These are phyloP conservation scores for Stromatinia cepivora DNA, from an alignment of 2,329 filamentous ascomycete genomes.

Conservation along the genomic window DNA sequence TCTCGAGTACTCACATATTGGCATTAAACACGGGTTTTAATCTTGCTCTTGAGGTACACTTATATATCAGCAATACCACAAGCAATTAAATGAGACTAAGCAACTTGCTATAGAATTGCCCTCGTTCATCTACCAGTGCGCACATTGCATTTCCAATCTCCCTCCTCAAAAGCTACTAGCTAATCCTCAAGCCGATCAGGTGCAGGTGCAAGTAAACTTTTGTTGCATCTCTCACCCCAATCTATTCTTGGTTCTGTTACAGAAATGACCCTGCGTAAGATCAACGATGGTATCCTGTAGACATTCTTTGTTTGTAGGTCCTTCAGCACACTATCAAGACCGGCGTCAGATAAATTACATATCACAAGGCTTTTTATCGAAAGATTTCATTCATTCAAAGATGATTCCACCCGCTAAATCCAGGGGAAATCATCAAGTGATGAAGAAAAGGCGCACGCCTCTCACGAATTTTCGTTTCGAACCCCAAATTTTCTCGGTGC, in stretches of 20 bases:
- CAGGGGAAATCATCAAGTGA: neutral
- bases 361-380: neutral
- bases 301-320: too few species aligned
- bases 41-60: neutral
- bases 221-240: neutral
- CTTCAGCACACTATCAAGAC: neutral
- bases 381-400: neutral
- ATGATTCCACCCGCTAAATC: neutral
- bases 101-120: neutral
- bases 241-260: neutral
- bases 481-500: neutral
- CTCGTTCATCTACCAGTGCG: neutral
- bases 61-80: neutral
- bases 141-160: neutral
- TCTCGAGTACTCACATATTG: neutral
- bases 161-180: neutral
- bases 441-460: too few species aligned
- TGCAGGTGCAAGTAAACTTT: neutral
- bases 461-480: neutral
- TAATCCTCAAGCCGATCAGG: neutral
- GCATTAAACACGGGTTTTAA: neutral
- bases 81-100: neutral
- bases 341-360: too few species aligned
- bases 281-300: neutral
- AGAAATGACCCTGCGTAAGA: neutral